Evolutionary conservation across 352 stramenopile species (phyloP), one percentile per base, ranked within the genome.

Genomic region (Phytophthora cactorum): DNA sequence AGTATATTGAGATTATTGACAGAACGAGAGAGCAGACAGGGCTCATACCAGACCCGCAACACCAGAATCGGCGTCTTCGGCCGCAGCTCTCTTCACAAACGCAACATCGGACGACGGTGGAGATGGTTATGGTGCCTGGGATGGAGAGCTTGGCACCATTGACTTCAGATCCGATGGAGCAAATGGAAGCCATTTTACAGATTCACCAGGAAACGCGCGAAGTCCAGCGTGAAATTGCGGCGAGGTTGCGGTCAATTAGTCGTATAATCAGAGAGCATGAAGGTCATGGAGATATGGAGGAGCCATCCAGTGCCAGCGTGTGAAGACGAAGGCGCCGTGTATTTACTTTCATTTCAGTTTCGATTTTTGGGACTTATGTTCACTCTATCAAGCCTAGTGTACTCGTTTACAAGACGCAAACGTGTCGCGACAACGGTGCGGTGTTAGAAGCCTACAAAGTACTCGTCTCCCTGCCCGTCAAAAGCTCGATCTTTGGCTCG

Each of bases 361-460:
- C 66, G 45, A 27, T 47, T 54, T 5, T 31, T 69, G 27, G 43
- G 44, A 25, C 27, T 52, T 43, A 29, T 32, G 12, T n/a, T 46
- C n/a, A 45, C 41, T 44, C 39, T 72, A 63, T 43, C 38, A 5
- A 53, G 28, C 11, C 54, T 49, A 60, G 1, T 65, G 10, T 54
- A 64, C 45, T 22, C 36, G 36, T 43, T 43, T 43, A 2, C 10
- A 15, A 31, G 4, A 27, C 46, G 2, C 14, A 27, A n/a, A 25
- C 54, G 36, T 17, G 36, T 43, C 11, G 36, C 12, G 36, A n/a
- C 36, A 43, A 49, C 15, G 14, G 39, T 47, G 25, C 6, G 27
- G 10, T 28, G 5, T 66, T 89, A 93, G 50, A 92, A 93, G n/a
- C 75, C 85, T 36, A 87, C 55, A 46, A 93, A 92, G 57, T 81